Evolutionary conservation across 768 basidiomycete genomes (phyloP), one percentile per base, ranked within the genome.

Genomic region (Termitomyces sp.): DNA sequence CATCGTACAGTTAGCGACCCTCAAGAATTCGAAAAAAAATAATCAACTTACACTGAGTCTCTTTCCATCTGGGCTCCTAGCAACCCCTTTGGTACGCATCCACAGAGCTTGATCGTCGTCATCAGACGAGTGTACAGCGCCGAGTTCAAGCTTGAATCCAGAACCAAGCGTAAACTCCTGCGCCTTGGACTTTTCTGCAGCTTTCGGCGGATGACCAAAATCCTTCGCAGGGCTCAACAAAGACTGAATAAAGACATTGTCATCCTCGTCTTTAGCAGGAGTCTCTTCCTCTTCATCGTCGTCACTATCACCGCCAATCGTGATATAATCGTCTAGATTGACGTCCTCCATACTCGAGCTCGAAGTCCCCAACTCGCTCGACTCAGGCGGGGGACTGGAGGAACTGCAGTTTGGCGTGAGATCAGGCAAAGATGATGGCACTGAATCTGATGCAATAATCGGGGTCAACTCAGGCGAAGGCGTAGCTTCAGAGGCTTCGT

Each of bases 381-480:
- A 76, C 9, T 74, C 66, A 50, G 71, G 74, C 35, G 80, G 80
- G 1, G 86, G 85, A 63, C 86, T 88, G 10, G 86, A 89, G 3
- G 87, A 86, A 62, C 78, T 83, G 41, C 74, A 67, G 65, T 83
- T 83, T 0, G 86, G 83, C 9, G 81, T 83, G 32, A 89, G 77
- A 50, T 78, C 82, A n/a, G 88, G 87, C 46, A 87, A 63, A 10
- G 74, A 73, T 40, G 75, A 68, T 5, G 71, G 68, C 28, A 79
- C 73, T 14, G 75, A 73, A 41, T 76, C 71, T 6, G 69, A 67
- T 60, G 66, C 66, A 20, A 62, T 58, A 7, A 63, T 57, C n/a
- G 61, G 50, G 3, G 48, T 49, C 30, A 57, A 52, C 26, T 52
- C 52, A 33, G 60, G 33, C 20, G 53, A 54, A 24, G 64, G 58